phyloP scores from a whole-genome alignment of 352 stramenopile genomes.

The Globisporangium yorkense region DNA sequence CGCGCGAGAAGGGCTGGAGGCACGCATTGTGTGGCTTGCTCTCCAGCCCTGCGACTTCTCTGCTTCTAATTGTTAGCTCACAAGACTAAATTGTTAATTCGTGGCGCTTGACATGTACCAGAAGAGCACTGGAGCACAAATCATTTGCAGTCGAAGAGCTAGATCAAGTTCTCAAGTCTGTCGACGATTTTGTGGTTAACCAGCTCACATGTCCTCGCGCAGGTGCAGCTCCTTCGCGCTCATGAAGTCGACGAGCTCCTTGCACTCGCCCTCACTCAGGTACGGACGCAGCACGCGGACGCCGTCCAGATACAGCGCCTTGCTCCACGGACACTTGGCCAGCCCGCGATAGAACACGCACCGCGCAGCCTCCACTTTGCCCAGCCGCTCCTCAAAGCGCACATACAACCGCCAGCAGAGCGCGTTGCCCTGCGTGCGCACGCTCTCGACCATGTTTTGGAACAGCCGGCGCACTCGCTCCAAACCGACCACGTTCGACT shows the following conservation, averaged over 20 bases:
- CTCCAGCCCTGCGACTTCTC: too few species aligned
- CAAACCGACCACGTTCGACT: slow-evolving; percentile 42
- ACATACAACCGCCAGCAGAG: slow-evolving; percentile 73
- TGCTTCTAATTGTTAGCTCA: too few species aligned
- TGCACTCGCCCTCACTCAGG: slow-evolving; percentile 48
- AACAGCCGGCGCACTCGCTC: slow-evolving; percentile 55
- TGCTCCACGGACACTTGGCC: slow-evolving; percentile 72
- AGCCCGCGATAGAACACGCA: slow-evolving; percentile 75
- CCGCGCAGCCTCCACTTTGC: slow-evolving; percentile 58
- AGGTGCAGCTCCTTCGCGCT: slow-evolving; percentile 66
- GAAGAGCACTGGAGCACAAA: too few species aligned
- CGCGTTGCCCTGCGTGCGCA: slow-evolving; percentile 42
- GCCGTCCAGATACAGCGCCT: slow-evolving; percentile 64
- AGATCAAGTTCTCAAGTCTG: too few species aligned
- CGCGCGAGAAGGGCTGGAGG: neutral
- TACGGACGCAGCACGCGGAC: slow-evolving; percentile 58
- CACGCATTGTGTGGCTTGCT: neutral
- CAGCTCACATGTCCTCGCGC: slow-evolving; percentile 13
- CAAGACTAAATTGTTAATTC: too few species aligned
- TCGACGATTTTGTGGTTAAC: too few species aligned
- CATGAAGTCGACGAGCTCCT: slow-evolving; percentile 66
- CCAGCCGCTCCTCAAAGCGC: slow-evolving; percentile 67
- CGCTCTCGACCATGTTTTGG: slow-evolving; percentile 50
- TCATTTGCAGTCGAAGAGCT: too few species aligned
- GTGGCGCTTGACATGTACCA: too few species aligned